Percentiles rank a stretch among this genome's conserved stretches.
Conservation (phyloP, 2,329 filamentous ascomycete species). For the Uncinocarpus reesii region DNA sequence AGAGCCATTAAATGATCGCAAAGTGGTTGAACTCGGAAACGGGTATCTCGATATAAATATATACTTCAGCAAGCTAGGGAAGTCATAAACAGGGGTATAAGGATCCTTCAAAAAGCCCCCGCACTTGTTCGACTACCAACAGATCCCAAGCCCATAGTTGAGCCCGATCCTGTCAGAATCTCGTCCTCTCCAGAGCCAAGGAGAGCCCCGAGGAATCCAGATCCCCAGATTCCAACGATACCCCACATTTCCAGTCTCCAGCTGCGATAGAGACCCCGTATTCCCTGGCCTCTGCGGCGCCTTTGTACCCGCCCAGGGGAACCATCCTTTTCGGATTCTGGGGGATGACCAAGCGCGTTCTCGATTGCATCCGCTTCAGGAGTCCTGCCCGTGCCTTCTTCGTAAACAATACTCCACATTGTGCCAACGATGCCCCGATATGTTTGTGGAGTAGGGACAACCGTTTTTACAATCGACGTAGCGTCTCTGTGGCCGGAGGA, state of each 20-base stretch:
- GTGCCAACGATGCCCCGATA: constrained; percentile 86
- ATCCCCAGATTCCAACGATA: constrained; percentile 46
- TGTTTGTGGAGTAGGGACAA: constrained; percentile 62
- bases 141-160: constrained; percentile 15
- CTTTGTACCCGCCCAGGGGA: constrained; percentile 25
- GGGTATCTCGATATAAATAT: background rate
- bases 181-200: constrained; percentile 31
- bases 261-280: constrained; percentile 47
- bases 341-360: constrained; percentile 30
- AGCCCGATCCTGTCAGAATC: constrained; percentile 17
- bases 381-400: constrained; percentile 58
- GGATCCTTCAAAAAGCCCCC: constrained; percentile 2
- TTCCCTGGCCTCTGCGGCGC: constrained; percentile 44
- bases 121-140: constrained; percentile 6
- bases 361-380: constrained; percentile 33
- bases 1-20: background rate
- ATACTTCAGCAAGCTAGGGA: background rate
- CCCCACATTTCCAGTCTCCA: constrained; percentile 49
- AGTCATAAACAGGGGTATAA: background rate
- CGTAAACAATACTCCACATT: constrained; percentile 73
- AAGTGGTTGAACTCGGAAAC: background rate
- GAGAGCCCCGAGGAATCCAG: constrained; percentile 35
- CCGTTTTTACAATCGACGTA: constrained; percentile 49
- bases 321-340: constrained; percentile 26
- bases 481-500: constrained; percentile 11